Evolutionary conservation across 768 basidiomycete genomes (phyloP).

Genomic region (Podaxis sp.): DNA sequence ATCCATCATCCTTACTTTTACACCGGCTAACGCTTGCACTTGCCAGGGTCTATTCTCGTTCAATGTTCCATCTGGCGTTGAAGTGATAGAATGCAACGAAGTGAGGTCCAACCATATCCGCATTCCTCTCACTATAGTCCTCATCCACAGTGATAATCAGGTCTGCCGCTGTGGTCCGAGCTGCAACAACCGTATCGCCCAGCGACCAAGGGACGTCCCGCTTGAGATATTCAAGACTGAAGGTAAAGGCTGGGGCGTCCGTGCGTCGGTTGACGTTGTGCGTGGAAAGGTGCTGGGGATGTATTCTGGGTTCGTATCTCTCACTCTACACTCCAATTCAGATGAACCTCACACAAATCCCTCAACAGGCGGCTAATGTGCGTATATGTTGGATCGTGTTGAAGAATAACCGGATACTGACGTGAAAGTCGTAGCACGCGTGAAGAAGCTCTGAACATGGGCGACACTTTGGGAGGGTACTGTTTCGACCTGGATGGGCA

Average conservation of each 20-base stretch:
- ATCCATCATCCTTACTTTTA: background rate
- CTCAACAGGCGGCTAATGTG: slow-evolving; percentile 6
- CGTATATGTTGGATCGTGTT: background rate
- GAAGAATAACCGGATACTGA: background rate
- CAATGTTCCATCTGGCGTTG: slow-evolving; percentile 33
- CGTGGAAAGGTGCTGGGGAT: slow-evolving; percentile 61
- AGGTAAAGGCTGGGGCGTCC: slow-evolving; percentile 61
- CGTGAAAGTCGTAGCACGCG: slow-evolving; percentile 31
- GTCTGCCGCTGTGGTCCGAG: slow-evolving; percentile 37
- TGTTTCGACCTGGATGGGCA: slow-evolving; percentile 64
- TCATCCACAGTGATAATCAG: slow-evolving; percentile 19
- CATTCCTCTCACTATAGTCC: background rate
- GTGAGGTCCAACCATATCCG: slow-evolving; percentile 25
- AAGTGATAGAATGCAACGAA: slow-evolving; percentile 65
- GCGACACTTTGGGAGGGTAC: slow-evolving; percentile 37
- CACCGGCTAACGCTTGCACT: background rate
- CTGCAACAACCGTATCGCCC: slow-evolving; percentile 61
- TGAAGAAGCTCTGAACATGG: slow-evolving; percentile 33
- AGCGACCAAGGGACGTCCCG: slow-evolving; percentile 48
- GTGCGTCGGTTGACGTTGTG: slow-evolving; percentile 35
- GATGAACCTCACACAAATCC: background rate
- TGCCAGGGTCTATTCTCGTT: slow-evolving; percentile 48
- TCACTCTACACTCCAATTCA: background rate
- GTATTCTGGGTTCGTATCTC: slow-evolving; percentile 55
- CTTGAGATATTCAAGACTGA: slow-evolving; percentile 66